phyloP scores from a whole-genome alignment of 345 rosid genomes.

The Cardamine chenopodiifolia region DNA sequence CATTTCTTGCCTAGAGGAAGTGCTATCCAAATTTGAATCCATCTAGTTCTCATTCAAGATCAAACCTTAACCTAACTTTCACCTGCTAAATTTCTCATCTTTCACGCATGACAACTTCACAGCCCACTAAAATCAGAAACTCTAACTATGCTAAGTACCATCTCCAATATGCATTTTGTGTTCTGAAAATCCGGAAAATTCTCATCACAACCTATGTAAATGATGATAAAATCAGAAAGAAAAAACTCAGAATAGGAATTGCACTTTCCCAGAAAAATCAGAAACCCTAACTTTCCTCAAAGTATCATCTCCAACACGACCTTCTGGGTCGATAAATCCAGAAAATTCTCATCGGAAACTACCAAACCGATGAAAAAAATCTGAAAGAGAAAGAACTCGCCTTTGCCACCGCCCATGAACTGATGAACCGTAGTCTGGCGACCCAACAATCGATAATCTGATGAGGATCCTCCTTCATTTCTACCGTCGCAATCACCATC shows the following conservation, averaged over 20 bases:
- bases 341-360: neutral
- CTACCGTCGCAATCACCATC: slow-evolving; percentile 43
- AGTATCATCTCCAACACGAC: neutral
- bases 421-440: slow-evolving; percentile 48
- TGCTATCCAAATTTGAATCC: slow-evolving; percentile 9
- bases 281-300: slow-evolving; percentile 23
- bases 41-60: slow-evolving; percentile 10
- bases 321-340: neutral
- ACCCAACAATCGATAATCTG: slow-evolving; percentile 45
- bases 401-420: slow-evolving; percentile 59
- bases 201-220: neutral
- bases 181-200: neutral
- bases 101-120: neutral
- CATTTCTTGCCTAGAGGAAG: neutral
- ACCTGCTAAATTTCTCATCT: slow-evolving; percentile 11
- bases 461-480: slow-evolving; percentile 31
- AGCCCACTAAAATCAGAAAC: neutral
- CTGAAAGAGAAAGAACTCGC: slow-evolving; percentile 15
- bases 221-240: neutral
- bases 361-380: neutral
- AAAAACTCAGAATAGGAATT: neutral
- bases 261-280: slow-evolving; percentile 16
- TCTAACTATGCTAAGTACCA: neutral
- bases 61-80: slow-evolving; percentile 28
- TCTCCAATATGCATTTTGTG: neutral